Evolutionary conservation across 2,329 filamentous ascomycete genomes (phyloP), one percentile per base, ranked within the genome.

Genomic region (Beauveria bassiana): DNA sequence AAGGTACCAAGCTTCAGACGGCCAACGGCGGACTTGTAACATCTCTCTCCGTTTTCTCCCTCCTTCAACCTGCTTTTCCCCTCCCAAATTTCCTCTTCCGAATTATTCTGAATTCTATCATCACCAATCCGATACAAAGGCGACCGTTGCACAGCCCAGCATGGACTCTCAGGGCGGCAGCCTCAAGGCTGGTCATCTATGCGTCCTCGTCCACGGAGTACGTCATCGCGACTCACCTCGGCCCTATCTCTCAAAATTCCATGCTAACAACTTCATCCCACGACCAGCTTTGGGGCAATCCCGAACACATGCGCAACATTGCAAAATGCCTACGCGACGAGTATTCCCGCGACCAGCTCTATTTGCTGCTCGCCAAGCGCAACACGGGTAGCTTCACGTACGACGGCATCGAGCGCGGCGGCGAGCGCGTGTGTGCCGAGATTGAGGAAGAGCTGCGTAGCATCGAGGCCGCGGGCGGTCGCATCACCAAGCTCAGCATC

Each of bases 401-500:
- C 69, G 86, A 89, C 70, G 86, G 86, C 63, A 85, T 89, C 70
- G 86, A 89, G 71, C 78, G 81, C 3, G 85, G 86, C 66, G 86
- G 86, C 68, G 86, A 89, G 75, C 81, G 86, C 51, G 82, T 89
- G 8, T 87, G 85, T 66, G 75, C 80, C 64, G 86, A 89, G 75
- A 87, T 89, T 62, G 84, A 88, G 69, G 80, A 88, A 66, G 80
- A 86, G 67, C 71, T 89, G 61, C 79, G 81, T 61, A 71, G 73
- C 50, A 80, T 86, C 57, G 80, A 83, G 54, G 76, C 76, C 47
- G 77, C 80, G 31, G 93, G 91, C 24, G 84, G 88, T 66, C 81
- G 84, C 47, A 88, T 97, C 69, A 87, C 77, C 53, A 96, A 92
- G 75, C 79, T 98, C 65, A 96, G 92, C 72, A 79, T 98, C 46